Evolutionary conservation across 495 filamentous ascomycete species (phyloP).

Genomic region (Penicillium coprophilum): DNA sequence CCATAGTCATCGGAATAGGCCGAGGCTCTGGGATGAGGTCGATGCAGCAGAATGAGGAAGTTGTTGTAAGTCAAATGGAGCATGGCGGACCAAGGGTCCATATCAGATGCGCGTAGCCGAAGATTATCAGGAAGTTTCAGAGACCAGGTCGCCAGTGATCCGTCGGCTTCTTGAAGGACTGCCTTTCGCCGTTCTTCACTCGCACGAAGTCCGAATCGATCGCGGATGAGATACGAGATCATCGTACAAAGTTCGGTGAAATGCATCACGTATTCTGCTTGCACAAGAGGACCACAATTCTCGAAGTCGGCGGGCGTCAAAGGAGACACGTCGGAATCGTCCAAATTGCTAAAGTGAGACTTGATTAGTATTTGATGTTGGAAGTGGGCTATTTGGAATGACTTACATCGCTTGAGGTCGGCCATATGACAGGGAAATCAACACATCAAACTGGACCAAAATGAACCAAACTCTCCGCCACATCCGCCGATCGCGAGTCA

Average conservation of each 20-base stretch:
- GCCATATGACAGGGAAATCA: conserved; percentile 51
- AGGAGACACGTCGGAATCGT: conserved; percentile 49
- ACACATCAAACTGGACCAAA: conserved; percentile 49
- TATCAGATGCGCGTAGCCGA: conserved; percentile 43
- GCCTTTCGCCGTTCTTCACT: conserved; percentile 43
- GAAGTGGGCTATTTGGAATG: not conserved
- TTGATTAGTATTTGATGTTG: conserved; percentile 5
- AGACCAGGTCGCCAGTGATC: conserved; percentile 48
- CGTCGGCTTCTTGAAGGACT: conserved; percentile 47
- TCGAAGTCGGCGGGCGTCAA: conserved; percentile 48
- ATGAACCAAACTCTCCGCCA: conserved; percentile 52
- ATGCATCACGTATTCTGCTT: conserved; percentile 46
- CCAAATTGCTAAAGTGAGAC: conserved; percentile 36
- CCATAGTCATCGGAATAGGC: conserved; percentile 48
- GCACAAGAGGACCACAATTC: conserved; percentile 43
- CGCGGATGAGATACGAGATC: conserved; percentile 47
- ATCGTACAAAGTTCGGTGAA: conserved; percentile 49
- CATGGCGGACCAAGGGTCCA: conserved; percentile 51
- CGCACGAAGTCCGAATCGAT: conserved; percentile 42
- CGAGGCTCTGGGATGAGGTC: conserved; percentile 46
- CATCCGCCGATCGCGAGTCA: conserved; percentile 44
- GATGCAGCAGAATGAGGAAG: conserved; percentile 52
- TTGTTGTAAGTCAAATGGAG: conserved; percentile 54
- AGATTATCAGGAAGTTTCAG: conserved; percentile 46
- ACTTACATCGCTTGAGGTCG: conserved; percentile 51